These are phyloP conservation scores for Polygonum maritimum DNA, from an alignment of 148 eudicot species.

Conservation along the genomic window DNA sequence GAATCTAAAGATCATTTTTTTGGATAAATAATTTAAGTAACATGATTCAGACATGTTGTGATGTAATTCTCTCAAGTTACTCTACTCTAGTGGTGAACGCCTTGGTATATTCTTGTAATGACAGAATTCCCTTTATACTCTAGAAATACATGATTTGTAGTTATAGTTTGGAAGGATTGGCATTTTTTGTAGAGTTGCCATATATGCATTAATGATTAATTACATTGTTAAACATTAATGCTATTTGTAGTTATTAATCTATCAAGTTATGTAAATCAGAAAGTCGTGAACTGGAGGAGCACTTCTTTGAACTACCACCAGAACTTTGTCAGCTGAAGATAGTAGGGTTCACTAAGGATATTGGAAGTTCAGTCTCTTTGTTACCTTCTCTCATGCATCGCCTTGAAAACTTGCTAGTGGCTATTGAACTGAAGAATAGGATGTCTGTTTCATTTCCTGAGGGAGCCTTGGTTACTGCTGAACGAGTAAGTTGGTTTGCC, in stretches of 20 bases:
- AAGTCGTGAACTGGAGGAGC: constrained; percentile 68
- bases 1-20: neutral
- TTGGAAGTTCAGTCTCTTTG: constrained; percentile 88
- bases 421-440: constrained; percentile 66
- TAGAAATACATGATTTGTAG: neutral
- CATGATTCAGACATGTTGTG: neutral
- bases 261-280: constrained; percentile 27
- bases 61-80: neutral
- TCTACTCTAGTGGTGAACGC: neutral
- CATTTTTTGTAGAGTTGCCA: neutral
- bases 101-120: neutral
- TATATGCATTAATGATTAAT: neutral
- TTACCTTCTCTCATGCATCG: constrained; percentile 92
- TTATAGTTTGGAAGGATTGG: neutral
- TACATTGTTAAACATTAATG: neutral
- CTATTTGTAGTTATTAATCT: neutral
- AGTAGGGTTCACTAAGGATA: constrained; percentile 78
- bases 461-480: constrained; percentile 48
- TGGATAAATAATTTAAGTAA: neutral
- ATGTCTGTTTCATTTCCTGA: constrained; percentile 67
- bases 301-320: constrained; percentile 86
- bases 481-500: constrained; percentile 38
- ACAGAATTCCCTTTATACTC: neutral
- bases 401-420: constrained; percentile 83
- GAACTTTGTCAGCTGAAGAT: constrained; percentile 85